Evolutionary conservation across 2,329 filamentous ascomycete genomes (phyloP), one percentile per base, ranked within the genome.

Genomic region (Paracamarosporium sp.): DNA sequence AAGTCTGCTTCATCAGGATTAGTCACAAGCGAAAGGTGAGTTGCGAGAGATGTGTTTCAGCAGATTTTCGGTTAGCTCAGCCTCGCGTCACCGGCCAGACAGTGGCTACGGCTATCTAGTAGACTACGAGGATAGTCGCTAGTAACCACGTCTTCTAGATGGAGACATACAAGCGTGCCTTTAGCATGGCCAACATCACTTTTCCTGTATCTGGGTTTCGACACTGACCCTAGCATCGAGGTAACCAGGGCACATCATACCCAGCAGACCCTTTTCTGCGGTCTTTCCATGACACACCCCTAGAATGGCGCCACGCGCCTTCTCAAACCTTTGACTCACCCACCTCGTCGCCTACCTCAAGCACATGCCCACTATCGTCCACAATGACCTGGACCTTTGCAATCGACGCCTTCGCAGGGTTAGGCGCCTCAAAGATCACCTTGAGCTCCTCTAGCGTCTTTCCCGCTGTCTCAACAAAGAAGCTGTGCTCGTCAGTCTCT

Each of bases 401-500:
- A 15, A 63, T 57, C 11, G 63, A 67, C 22, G 59, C 72, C 8
- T 68, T 71, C 31, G 62, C 51, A 1, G 71, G 72, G 46, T 71
- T 73, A 1, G 61, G 61, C 9, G 69, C 69, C 9, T 74, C 70
- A 36, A 74, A 75, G 41, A 75, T 72, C 24, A 63, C 68, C 59
- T 63, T 71, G 13, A 74, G 58, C 53, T 75, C 72, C 41, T 75
- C 72, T 0, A 74, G 60, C 17, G 71, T 74, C 60, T 72, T 71
- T 3, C 71, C 71, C 0, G 67, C 65, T 1, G 71, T 75, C 38
- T 75, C 72, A 20, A 74, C 72, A 38, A 73, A 74, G 65, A 73
- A 73, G 55, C 68, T 62, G 47, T 41, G 54, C 33, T 3, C 12
- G 45, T 35, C 36, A 47, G 45, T 17, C 51, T 45, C 40, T 11